Evolutionary conservation across 2,329 filamentous ascomycete genomes (phyloP).

Genomic region (Colletotrichum coccodes): DNA sequence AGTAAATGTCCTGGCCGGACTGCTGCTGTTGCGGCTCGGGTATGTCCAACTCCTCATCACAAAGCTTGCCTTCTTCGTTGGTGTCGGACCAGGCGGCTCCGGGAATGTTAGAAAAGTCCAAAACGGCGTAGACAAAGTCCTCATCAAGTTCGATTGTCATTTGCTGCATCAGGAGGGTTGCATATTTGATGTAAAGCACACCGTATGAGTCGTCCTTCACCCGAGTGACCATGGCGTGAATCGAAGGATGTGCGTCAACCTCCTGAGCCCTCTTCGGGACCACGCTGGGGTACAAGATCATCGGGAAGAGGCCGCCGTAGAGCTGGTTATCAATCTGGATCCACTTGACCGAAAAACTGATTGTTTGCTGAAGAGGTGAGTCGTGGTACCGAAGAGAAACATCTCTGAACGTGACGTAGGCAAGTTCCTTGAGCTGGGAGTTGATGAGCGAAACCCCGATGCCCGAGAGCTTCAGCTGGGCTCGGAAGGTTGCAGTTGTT

Average conservation of each 20-base stretch:
- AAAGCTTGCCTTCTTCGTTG: constrained; percentile 84
- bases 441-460: constrained; percentile 96
- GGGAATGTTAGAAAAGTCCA: constrained; percentile 94
- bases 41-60: constrained; percentile 89
- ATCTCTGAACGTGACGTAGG: constrained; percentile 92
- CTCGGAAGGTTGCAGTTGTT: constrained; percentile 87
- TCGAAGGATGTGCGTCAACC: constrained; percentile 93
- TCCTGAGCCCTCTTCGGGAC: constrained; percentile 97
- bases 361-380: constrained; percentile 91
- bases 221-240: constrained; percentile 89
- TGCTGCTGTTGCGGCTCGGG: constrained; percentile 90
- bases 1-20: constrained; percentile 94
- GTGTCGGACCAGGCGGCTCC: constrained; percentile 86
- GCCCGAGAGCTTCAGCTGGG: constrained; percentile 87
- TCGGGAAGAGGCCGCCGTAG: constrained; percentile 97
- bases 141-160: constrained; percentile 99
- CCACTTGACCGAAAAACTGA: constrained; percentile 95
- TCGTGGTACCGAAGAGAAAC: constrained; percentile 92
- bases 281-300: constrained; percentile 96
- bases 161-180: constrained; percentile 91
- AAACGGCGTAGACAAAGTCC: constrained; percentile 94
- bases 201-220: constrained; percentile 99
- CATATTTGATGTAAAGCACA: constrained; percentile 98
- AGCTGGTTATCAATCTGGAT: constrained; percentile 99
- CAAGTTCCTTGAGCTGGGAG: constrained; percentile 87